Conservation (phyloP, 2,329 filamentous ascomycete species). For the Aspergillus intermedius region DNA sequence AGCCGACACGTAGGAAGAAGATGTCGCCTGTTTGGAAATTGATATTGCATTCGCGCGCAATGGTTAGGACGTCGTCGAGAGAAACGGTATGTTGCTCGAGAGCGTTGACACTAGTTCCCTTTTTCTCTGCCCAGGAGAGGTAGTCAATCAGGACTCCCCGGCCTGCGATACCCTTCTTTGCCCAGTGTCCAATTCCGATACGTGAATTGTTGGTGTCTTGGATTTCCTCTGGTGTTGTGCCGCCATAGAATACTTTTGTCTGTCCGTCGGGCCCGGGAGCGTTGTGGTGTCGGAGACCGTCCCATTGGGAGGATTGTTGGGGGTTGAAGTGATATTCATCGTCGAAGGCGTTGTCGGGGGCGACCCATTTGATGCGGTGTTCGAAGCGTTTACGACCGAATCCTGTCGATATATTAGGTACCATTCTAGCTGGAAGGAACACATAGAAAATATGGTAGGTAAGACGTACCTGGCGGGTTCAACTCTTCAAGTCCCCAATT, state of each 20-base stretch:
- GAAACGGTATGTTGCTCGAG: constrained; percentile 28
- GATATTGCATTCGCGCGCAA: constrained; percentile 30
- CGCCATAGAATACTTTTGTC: constrained; percentile 28
- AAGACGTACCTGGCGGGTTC: constrained; percentile 32
- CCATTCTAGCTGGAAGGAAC: neutral
- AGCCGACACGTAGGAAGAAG: constrained; percentile 33
- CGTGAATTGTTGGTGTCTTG: constrained; percentile 24
- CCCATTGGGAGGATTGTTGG: constrained; percentile 51
- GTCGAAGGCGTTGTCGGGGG: constrained; percentile 42
- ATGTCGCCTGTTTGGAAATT: constrained; percentile 32
- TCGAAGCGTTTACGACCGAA: constrained; percentile 48
- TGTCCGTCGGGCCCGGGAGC: constrained; percentile 33
- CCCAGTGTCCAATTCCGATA: constrained; percentile 35
- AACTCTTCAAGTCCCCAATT: constrained; percentile 54
- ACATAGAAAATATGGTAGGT: neutral
- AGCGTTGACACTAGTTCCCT: constrained; percentile 25
- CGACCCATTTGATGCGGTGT: constrained; percentile 46
- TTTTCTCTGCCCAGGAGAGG: constrained; percentile 28
- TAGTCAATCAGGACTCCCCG: constrained; percentile 38
- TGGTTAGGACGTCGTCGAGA: constrained; percentile 29
- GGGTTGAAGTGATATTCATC: constrained; percentile 50
- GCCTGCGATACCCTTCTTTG: constrained; percentile 33
- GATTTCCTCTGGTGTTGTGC: constrained; percentile 31
- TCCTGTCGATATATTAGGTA: constrained; percentile 31
- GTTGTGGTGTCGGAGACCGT: constrained; percentile 47